A percentile compares a stretch with the other conserved stretches of the same genome.
Evolutionary conservation across 495 filamentous ascomycete species (phyloP).

Genomic region (Parmelia sp.): DNA sequence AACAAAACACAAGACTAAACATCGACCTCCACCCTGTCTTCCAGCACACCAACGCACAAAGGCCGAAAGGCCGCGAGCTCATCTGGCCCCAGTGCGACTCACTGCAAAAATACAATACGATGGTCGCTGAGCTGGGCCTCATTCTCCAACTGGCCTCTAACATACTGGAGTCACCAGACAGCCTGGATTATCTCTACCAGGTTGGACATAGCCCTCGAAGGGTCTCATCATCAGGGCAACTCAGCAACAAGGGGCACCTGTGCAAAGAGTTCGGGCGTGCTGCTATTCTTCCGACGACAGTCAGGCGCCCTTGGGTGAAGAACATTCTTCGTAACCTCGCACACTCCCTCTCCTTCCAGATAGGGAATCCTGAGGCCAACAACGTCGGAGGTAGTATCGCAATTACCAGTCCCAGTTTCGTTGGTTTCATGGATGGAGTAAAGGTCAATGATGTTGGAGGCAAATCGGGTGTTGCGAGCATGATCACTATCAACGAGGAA

Average conservation of each 20-base stretch:
- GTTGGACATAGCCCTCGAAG: constrained; percentile 2
- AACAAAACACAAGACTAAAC: not conserved
- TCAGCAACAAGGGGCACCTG: constrained; percentile 2
- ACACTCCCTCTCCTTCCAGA: not conserved
- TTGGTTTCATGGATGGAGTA: not conserved
- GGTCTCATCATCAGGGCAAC: not conserved
- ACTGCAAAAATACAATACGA: not conserved
- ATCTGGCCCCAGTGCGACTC: constrained; percentile 10
- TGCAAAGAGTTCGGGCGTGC: not conserved
- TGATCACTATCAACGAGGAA: not conserved
- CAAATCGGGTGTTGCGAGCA: constrained; percentile 1
- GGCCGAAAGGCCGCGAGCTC: not conserved
- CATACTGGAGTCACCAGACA: constrained; percentile 4
- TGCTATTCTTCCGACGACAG: not conserved
- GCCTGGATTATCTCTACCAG: constrained; percentile 10
- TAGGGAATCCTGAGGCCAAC: not conserved
- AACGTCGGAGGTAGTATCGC: not conserved
- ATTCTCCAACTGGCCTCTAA: constrained; percentile 3
- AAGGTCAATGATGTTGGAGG: constrained; percentile 5
- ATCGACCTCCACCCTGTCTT: not conserved
- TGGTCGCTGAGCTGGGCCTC: not conserved
- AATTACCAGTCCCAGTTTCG: not conserved
- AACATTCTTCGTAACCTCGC: constrained; percentile 4
- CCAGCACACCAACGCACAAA: constrained; percentile 3
- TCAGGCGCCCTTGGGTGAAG: not conserved